Evolutionary conservation across 768 basidiomycete genomes (phyloP).

Genomic region (Psilocybe tampanensis): DNA sequence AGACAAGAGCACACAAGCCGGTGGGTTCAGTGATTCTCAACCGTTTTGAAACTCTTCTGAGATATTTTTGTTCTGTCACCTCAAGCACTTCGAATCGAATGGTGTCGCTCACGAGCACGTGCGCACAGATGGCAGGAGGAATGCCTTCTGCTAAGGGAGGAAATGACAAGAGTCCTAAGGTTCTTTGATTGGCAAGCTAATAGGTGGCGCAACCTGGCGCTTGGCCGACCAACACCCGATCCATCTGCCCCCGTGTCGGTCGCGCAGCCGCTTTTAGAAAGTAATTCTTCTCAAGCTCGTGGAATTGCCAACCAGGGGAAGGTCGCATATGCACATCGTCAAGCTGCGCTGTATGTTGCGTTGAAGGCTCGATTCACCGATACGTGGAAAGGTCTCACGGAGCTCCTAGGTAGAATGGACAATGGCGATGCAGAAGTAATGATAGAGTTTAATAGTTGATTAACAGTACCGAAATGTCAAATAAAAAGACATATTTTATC

Average conservation of each 20-base stretch:
- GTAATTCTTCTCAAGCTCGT: too few species aligned
- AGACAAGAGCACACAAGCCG: conserved; percentile 9
- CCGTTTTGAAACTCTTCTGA: not conserved
- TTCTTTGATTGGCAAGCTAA: conserved; percentile 18
- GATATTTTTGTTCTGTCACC: not conserved
- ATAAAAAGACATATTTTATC: too few species aligned
- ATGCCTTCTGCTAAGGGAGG: conserved; percentile 30
- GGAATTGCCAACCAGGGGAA: too few species aligned
- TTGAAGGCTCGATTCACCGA: not conserved
- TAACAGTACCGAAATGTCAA: too few species aligned
- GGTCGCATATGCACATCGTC: conserved; percentile 19
- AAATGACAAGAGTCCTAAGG: conserved; percentile 29
- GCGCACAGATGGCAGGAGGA: conserved; percentile 36
- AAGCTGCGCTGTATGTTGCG: conserved; percentile 5
- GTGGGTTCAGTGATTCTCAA: conserved; percentile 1
- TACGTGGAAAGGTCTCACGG: not conserved
- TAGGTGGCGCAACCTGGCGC: conserved; percentile 18
- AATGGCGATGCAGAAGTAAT: not conserved
- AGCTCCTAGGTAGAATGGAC: not conserved
- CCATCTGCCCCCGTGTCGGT: too few species aligned
- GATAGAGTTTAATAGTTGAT: not conserved
- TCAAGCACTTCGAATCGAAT: conserved; percentile 25
- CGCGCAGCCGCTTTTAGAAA: too few species aligned
- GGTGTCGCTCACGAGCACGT: conserved; percentile 27
- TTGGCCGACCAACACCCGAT: too few species aligned